A percentile compares a stretch with the other conserved stretches of the same genome.
Evolutionary conservation across 305 asterid genomes (phyloP).

Genomic region (Stenogyne calaminthoides): DNA sequence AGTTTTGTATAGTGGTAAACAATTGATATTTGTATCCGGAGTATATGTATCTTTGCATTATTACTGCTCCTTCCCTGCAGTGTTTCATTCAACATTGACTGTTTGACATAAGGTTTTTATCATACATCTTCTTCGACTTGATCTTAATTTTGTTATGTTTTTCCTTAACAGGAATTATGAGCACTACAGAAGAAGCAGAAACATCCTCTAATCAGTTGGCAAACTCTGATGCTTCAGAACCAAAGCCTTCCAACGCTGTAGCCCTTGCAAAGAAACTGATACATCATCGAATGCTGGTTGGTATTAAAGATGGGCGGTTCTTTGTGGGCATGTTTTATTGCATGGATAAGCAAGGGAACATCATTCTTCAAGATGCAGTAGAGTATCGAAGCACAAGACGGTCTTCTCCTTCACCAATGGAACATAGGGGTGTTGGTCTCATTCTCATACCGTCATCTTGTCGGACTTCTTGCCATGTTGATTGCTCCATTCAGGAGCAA

Average conservation of each 20-base stretch:
- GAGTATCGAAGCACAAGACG: constrained; percentile 85
- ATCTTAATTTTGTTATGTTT: neutral
- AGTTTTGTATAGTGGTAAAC: neutral
- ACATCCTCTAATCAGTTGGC: constrained; percentile 33
- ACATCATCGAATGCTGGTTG: constrained; percentile 62
- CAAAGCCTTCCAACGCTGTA: constrained; percentile 40
- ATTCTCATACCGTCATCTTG: constrained; percentile 82
- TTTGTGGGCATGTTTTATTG: constrained; percentile 81
- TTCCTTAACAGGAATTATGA: constrained; percentile 41
- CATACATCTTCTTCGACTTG: neutral
- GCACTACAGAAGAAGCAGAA: constrained; percentile 29
- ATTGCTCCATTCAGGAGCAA: constrained; percentile 77
- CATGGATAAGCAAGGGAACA: constrained; percentile 90
- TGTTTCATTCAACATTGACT: neutral
- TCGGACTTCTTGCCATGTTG: constrained; percentile 77
- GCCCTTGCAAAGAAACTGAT: constrained; percentile 61
- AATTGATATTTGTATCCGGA: neutral
- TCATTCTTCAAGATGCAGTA: constrained; percentile 88
- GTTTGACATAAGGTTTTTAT: neutral
- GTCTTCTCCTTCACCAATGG: constrained; percentile 77
- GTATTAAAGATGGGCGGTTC: constrained; percentile 83
- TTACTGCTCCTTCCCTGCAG: neutral
- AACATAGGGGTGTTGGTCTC: constrained; percentile 84
- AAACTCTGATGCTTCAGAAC: constrained; percentile 36
- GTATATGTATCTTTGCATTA: neutral